Evolutionary conservation across 306 rosid genomes (phyloP), one percentile per base, ranked within the genome.

Genomic region (Aeschynomene evenia): DNA sequence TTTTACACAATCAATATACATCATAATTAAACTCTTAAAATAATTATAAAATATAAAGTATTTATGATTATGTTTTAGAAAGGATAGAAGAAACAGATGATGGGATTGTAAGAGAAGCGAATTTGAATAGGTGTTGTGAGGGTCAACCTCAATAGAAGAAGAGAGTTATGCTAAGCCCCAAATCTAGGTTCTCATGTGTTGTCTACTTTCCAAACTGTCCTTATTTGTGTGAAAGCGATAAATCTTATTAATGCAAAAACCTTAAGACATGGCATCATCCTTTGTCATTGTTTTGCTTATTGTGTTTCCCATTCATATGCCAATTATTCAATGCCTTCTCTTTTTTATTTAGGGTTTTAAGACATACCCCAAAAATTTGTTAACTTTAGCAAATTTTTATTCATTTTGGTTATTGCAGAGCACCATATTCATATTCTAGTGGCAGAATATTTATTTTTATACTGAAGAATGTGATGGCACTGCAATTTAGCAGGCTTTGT

Each of bases 101-200:
- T n/a, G n/a, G n/a, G n/a, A n/a, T n/a, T n/a, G n/a, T n/a, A n/a
- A n/a, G n/a, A n/a, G n/a, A n/a, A n/a, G n/a, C n/a, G n/a, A n/a
- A n/a, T n/a, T n/a, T n/a, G n/a, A n/a, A n/a, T n/a, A n/a, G 8
- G 37, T 33, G 37, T 33, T 33, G 37, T 33, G 37, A 51, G 64
- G 24, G 76, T 72, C 76, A 81, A 81, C 74, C 73, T 76, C 82
- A 83, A 82, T 81, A 78, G 59, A 79, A 78, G 59, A 79, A 51
- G 63, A 66, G 56, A 18, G 69, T 9, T 28, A 26, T 42, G 66
- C 60, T 24, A 65, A 70, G 75, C 79, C 72, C 83, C 60, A 81
- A 79, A 81, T 83, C 86, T 81, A 66, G 82, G 59, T 63, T 55
- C n/a, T n/a, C 61, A 46, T 71, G 76, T 60, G 70, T 75, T 60